These are phyloP conservation scores for Corynespora cassiicola DNA, from an alignment of 2,329 filamentous ascomycete genomes.

Conservation along the genomic window DNA sequence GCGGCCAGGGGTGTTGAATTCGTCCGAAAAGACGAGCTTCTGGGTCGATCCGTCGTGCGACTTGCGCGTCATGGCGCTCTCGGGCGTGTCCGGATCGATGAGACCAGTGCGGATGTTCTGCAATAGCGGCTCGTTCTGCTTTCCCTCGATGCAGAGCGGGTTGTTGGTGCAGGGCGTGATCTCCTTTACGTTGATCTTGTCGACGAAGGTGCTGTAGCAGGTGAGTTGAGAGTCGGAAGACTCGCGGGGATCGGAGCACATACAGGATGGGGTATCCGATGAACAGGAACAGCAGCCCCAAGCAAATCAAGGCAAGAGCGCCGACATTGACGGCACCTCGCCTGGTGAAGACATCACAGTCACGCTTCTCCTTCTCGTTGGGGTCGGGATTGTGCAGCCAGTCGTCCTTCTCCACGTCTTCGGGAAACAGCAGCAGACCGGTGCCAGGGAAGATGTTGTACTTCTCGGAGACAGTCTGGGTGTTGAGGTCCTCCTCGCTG, in stretches of 20 bases:
- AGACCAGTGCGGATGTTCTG: conserved; percentile 66
- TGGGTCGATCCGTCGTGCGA: conserved; percentile 66
- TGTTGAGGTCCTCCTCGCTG: conserved; percentile 73
- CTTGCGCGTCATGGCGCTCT: conserved; percentile 62
- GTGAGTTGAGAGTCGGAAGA: conserved; percentile 16
- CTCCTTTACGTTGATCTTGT: conserved; percentile 47
- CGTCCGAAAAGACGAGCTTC: conserved; percentile 74
- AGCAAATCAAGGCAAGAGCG: conserved; percentile 63
- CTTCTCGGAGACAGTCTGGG: conserved; percentile 77
- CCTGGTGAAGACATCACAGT: conserved; percentile 70
- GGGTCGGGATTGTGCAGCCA: conserved; percentile 74
- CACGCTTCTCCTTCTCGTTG: conserved; percentile 65
- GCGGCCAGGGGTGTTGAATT: conserved; percentile 71
- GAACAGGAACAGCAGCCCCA: conserved; percentile 70
- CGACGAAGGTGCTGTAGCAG: conserved; percentile 63
- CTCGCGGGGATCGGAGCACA: conserved; percentile 33
- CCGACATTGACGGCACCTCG: conserved; percentile 71
- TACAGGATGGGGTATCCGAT: conserved; percentile 75
- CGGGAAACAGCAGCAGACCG: conserved; percentile 70
- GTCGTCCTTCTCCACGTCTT: conserved; percentile 77
- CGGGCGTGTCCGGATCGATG: conserved; percentile 73
- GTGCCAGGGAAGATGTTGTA: conserved; percentile 75
- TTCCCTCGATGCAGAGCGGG: conserved; percentile 59
- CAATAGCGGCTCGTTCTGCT: conserved; percentile 57
- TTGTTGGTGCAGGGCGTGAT: conserved; percentile 49